Evolutionary conservation across 1,139 yeast species (phyloP).

Genomic region (Saccharomyces hybrid): DNA sequence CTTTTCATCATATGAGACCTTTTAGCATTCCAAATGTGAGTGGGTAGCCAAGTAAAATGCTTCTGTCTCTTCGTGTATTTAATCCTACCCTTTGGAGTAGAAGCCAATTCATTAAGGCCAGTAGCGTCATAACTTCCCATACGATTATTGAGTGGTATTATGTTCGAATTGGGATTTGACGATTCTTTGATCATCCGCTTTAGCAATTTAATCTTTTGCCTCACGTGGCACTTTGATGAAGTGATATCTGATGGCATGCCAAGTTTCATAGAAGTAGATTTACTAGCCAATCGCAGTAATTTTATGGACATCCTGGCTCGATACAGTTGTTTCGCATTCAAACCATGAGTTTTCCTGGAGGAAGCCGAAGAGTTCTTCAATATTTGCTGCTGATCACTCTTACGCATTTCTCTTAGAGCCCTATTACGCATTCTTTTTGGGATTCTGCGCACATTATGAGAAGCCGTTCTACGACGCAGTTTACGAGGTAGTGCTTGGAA

Average conservation of each 20-base stretch:
- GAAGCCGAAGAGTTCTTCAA: constrained; percentile 18
- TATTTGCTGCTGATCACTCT: constrained; percentile 28
- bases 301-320: constrained; percentile 44
- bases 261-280: constrained; percentile 39
- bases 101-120: constrained; percentile 43
- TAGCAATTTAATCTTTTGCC: constrained; percentile 34
- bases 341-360: constrained; percentile 31
- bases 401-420: constrained; percentile 66
- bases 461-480: constrained; percentile 84
- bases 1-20: constrained; percentile 76
- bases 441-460: constrained; percentile 84
- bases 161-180: constrained; percentile 13
- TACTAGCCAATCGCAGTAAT: constrained; percentile 48
- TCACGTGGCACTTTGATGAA: constrained; percentile 27
- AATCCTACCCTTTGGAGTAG: constrained; percentile 43
- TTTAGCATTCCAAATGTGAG: constrained; percentile 95
- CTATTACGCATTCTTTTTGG: constrained; percentile 73
- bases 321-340: constrained; percentile 51
- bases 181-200: constrained; percentile 29
- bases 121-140: constrained; percentile 59
- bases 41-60: constrained; percentile 69
- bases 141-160: constrained; percentile 35
- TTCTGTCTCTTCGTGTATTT: constrained; percentile 67
- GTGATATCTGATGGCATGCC: constrained; percentile 33
- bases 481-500: constrained; percentile 83